Percentiles rank a stretch among this genome's conserved stretches.
Conservation (phyloP, 1,284 basidiomycete species). For the Fomitiporia mediterranea region DNA sequence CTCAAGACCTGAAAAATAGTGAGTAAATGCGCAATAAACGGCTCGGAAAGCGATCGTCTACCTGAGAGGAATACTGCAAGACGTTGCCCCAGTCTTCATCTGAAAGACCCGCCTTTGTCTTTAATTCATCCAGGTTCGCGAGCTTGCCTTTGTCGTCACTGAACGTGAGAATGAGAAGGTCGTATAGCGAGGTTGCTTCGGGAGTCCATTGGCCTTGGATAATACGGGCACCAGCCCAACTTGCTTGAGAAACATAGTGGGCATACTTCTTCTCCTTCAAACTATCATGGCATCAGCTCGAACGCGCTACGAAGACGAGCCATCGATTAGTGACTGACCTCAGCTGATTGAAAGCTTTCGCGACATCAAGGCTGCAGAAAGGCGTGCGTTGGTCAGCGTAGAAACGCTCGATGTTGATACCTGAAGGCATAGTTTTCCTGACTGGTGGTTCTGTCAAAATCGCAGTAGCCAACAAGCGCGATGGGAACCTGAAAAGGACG, state of each 20-base stretch:
- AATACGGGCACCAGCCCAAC: slow-evolving; percentile 79
- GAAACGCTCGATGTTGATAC: slow-evolving; percentile 17
- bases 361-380: slow-evolving; percentile 19
- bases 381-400: slow-evolving; percentile 18
- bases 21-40: slow-evolving; percentile 14
- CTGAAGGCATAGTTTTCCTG: slow-evolving; percentile 13
- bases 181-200: slow-evolving; percentile 56
- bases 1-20: slow-evolving; percentile 50
- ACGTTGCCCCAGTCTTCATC: slow-evolving; percentile 62
- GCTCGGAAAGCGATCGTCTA: slow-evolving; percentile 27
- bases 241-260: slow-evolving; percentile 61
- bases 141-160: slow-evolving; percentile 55
- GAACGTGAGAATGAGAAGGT: slow-evolving; percentile 66
- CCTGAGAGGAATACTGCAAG: slow-evolving; percentile 71
- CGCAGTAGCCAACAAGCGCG: background rate
- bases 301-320: background rate
- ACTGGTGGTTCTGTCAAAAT: background rate
- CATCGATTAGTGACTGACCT: slow-evolving; percentile 13
- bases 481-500: background rate
- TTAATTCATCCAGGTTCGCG: slow-evolving; percentile 50
- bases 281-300: slow-evolving; percentile 32
- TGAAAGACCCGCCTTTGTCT: slow-evolving; percentile 47
- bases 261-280: slow-evolving; percentile 72
- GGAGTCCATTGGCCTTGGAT: slow-evolving; percentile 80
- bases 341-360: slow-evolving; percentile 17